Evolutionary conservation across 2,329 filamentous ascomycete species (phyloP).

Genomic region (Claviceps pusilla): DNA sequence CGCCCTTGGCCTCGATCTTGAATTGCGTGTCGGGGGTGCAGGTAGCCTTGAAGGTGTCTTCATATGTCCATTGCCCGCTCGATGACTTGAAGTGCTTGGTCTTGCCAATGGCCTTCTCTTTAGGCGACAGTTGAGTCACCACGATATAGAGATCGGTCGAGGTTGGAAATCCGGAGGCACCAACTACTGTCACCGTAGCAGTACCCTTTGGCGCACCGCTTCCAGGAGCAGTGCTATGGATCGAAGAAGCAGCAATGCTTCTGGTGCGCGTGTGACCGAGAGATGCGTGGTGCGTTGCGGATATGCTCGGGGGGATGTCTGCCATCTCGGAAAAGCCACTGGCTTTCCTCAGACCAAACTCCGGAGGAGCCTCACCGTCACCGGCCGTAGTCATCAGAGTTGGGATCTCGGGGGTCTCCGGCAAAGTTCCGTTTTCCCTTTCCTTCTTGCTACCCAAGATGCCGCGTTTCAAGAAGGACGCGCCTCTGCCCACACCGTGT

Average conservation of each 20-base stretch:
- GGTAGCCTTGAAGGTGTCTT: constrained; percentile 63
- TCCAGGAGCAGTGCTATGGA: constrained; percentile 45
- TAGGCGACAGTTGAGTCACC: constrained; percentile 51
- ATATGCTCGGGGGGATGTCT: constrained; percentile 12
- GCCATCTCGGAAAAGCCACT: constrained; percentile 22
- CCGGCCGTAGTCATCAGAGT: constrained; percentile 12
- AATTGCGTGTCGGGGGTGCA: constrained; percentile 77
- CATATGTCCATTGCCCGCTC: constrained; percentile 50
- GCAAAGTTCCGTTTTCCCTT: constrained; percentile 36
- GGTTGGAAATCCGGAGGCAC: constrained; percentile 62
- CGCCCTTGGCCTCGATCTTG: constrained; percentile 71
- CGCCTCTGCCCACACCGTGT: constrained; percentile 74
- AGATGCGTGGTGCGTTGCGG: constrained; percentile 14
- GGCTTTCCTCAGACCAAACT: constrained; percentile 27
- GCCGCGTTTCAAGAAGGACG: constrained; percentile 76
- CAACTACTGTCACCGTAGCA: constrained; percentile 66
- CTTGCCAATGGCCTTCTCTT: constrained; percentile 72
- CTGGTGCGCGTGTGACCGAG: constrained; percentile 34
- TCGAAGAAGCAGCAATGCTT: constrained; percentile 50
- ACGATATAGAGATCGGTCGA: constrained; percentile 65
- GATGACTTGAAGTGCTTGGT: constrained; percentile 76
- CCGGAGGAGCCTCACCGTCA: constrained; percentile 20
- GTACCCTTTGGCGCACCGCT: constrained; percentile 49
- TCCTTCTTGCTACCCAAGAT: constrained; percentile 60
- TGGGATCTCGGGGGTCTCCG: constrained; percentile 26